Evolutionary conservation across 768 basidiomycete species (phyloP), one percentile per base, ranked within the genome.

Genomic region (Pisolithus sp.): DNA sequence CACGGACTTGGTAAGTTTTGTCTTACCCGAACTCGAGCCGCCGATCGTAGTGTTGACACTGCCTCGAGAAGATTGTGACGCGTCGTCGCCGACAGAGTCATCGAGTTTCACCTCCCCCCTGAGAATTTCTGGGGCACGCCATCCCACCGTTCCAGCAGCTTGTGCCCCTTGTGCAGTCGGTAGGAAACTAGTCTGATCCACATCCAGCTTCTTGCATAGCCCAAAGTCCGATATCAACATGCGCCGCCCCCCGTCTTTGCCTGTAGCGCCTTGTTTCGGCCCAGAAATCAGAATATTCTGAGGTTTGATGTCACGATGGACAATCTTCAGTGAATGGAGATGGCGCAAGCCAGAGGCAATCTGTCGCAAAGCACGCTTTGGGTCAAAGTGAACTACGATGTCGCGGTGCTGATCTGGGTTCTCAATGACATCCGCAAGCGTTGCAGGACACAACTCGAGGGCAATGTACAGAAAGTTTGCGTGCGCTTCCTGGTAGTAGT

Each of bases 251-350:
- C 66, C 69, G 59, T 64, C 72, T 62, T 63, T 71, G 54, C 70
- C 70, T 30, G 38, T 47, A 8, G 70, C 71, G 17, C 76, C 79
- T 46, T 74, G 76, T 60, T 86, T 87, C 2, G 81, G 79, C 13
- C 73, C 73, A 13, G 91, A 90, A 10, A 98, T 78, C 13, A 99
- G 80, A 50, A 99, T 97, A 62, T 99, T 99, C 67, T 94, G 95
- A 5, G 95, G 95, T 63, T 99, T 99, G 69, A 99, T 96, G 66
- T 98, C 95, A 30, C 95, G 82, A 71, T 98, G 95, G n/a, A 97
- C 83, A 52, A 98, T 87, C 70, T 95, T 96, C 61, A 98, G 80
- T 7, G 81, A 86, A 65, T 98, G 94, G 9, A 99, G 75, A 68
- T 98, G 93, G 49, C 85, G 78, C 56, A 99, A 68, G 15, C 96